A percentile compares a stretch with the other conserved stretches of the same genome.
Evolutionary conservation across 1,139 yeast genomes (phyloP).

Genomic region (Arxiozyma bovina): DNA sequence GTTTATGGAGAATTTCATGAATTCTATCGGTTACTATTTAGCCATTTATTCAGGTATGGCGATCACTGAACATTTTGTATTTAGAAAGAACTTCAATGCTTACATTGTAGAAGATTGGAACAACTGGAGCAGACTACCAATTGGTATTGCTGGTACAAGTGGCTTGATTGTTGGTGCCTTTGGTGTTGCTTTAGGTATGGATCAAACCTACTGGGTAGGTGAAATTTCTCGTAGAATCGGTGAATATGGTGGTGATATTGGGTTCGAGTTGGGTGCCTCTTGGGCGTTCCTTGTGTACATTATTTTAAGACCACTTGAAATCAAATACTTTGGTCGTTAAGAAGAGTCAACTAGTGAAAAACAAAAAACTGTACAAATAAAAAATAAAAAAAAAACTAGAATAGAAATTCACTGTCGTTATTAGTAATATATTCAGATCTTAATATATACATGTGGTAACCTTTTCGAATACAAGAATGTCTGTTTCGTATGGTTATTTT

Average conservation of each 20-base stretch:
- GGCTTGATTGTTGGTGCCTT: constrained; percentile 79
- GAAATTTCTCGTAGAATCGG: constrained; percentile 58
- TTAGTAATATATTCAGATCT: neutral
- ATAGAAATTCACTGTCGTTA: neutral
- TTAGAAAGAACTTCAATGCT: constrained; percentile 50
- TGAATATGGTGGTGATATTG: constrained; percentile 71
- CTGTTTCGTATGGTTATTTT: neutral
- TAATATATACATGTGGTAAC: neutral
- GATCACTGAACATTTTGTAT: constrained; percentile 70
- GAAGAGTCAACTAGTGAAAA: neutral
- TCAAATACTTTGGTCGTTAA: constrained; percentile 45
- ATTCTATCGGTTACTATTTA: constrained; percentile 81
- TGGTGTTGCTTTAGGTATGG: constrained; percentile 82
- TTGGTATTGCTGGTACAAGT: constrained; percentile 67
- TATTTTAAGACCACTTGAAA: constrained; percentile 58
- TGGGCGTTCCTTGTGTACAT: constrained; percentile 64
- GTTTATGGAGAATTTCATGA: constrained; percentile 81
- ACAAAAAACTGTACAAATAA: too few relatives aligned
- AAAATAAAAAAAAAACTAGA: constrained; percentile 34
- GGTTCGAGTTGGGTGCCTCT: constrained; percentile 66
- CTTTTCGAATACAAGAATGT: neutral
- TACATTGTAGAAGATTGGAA: constrained; percentile 59
- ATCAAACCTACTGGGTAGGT: constrained; percentile 76
- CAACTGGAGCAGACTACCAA: constrained; percentile 50
- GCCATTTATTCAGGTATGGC: constrained; percentile 72